A percentile compares a stretch with the other conserved stretches of the same genome.
phyloP scores from a whole-genome alignment of 2,329 filamentous ascomycete genomes.

The Fusarium algeriense region DNA sequence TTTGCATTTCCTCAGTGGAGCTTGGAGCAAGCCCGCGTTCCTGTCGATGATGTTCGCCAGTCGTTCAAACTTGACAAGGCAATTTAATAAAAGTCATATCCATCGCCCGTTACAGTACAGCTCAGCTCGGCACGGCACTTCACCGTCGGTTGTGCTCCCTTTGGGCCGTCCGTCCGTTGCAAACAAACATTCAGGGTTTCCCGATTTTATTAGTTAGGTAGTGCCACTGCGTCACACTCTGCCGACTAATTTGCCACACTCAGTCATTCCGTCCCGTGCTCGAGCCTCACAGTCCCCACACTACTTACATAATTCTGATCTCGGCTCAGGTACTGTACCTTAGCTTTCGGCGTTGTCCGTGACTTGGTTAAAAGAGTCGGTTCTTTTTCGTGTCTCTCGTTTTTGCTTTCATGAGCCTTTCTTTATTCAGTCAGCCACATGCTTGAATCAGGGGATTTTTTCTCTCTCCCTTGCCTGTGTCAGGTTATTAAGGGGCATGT shows the following conservation, averaged over 20 bases:
- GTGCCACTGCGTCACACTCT: conserved; percentile 32
- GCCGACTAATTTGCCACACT: conserved; percentile 37
- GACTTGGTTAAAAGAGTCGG: conserved; percentile 14
- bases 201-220: not conserved
- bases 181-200: not conserved
- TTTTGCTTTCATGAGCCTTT: conserved; percentile 10
- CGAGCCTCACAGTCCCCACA: conserved; percentile 2
- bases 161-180: not conserved
- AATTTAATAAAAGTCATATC: no score
- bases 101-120: not conserved
- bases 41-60: not conserved
- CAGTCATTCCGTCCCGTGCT: conserved; percentile 14
- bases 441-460: conserved; percentile 16
- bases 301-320: conserved; percentile 42
- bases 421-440: conserved; percentile 10
- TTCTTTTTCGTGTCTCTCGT: conserved; percentile 6
- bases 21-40: not conserved
- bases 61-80: no score
- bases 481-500: conserved; percentile 16
- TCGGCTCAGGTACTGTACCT: conserved; percentile 10
- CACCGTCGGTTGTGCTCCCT: not conserved
- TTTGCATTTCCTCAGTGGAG: conserved; percentile 17
- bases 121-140: not conserved
- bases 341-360: conserved; percentile 40
- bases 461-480: conserved; percentile 3